These are phyloP conservation scores for Paxillus rubicundulus DNA, from an alignment of 768 basidiomycete genomes.

Conservation along the genomic window DNA sequence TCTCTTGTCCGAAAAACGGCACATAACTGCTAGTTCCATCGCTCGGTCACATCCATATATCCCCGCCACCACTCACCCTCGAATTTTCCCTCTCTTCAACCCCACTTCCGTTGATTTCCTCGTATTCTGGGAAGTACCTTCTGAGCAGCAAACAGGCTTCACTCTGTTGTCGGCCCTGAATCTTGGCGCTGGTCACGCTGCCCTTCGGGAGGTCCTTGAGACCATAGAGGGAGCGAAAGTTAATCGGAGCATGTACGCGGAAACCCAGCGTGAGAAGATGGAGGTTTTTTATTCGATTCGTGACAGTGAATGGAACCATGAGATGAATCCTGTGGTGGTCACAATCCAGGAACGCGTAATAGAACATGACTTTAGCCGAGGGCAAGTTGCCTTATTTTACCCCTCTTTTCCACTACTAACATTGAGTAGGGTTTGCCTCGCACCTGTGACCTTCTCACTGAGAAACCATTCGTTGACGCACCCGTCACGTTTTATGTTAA, in stretches of 20 bases:
- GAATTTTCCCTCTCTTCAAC: slow-evolving; percentile 79
- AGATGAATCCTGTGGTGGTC: slow-evolving; percentile 72
- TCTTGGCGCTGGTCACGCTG: slow-evolving; percentile 68
- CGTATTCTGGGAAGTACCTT: slow-evolving; percentile 72
- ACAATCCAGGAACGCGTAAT: slow-evolving; percentile 43
- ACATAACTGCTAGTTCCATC: slow-evolving; percentile 36
- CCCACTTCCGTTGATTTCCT: slow-evolving; percentile 70
- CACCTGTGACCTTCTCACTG: slow-evolving; percentile 54
- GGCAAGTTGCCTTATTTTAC: slow-evolving; percentile 47
- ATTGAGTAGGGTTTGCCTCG: slow-evolving; percentile 49
- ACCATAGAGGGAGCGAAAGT: slow-evolving; percentile 60
- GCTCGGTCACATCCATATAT: slow-evolving; percentile 54
- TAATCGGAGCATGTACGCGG: slow-evolving; percentile 87
- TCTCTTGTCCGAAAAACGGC: slow-evolving; percentile 51
- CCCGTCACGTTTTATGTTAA: slow-evolving; percentile 55
- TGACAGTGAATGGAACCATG: slow-evolving; percentile 70
- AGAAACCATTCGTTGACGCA: slow-evolving; percentile 73
- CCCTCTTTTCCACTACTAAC: slow-evolving; percentile 2
- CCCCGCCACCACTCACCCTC: slow-evolving; percentile 44
- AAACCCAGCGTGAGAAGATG: slow-evolving; percentile 73
- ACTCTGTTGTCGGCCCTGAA: slow-evolving; percentile 54
- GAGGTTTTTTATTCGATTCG: slow-evolving; percentile 67
- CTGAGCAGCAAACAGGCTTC: slow-evolving; percentile 59
- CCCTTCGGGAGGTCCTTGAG: slow-evolving; percentile 59
- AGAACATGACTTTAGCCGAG: slow-evolving; percentile 63